A percentile compares a stretch with the other conserved stretches of the same genome.
Conservation (phyloP, 768 basidiomycete species). For the Mycena capillaripes region DNA sequence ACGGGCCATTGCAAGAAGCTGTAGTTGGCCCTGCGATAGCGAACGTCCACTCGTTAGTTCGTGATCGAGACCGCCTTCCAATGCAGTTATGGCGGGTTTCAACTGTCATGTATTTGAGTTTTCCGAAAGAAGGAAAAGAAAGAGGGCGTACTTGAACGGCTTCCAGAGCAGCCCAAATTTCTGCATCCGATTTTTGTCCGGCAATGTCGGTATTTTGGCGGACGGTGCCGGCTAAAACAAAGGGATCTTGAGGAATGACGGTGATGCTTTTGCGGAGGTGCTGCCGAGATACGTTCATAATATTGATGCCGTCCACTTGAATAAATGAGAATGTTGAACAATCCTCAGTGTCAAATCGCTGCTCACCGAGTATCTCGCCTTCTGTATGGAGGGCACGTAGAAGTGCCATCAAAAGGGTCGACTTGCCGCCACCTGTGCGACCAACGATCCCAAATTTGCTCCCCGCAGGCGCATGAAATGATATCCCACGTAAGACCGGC, state of each 20-base stretch:
- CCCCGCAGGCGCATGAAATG: conserved; percentile 23
- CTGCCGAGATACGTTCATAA: conserved; percentile 63
- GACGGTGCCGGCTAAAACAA: conserved; percentile 60
- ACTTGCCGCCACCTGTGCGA: conserved; percentile 35
- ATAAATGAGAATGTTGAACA: neutral
- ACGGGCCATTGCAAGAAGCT: conserved; percentile 66
- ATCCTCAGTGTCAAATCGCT: neutral
- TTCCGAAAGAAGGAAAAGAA: neutral
- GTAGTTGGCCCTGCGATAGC: conserved; percentile 48
- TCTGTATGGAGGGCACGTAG: conserved; percentile 66
- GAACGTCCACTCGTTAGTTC: conserved; percentile 20
- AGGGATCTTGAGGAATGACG: conserved; percentile 53
- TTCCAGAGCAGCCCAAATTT: conserved; percentile 32
- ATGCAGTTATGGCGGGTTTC: conserved; percentile 22
- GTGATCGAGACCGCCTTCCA: conserved; percentile 26
- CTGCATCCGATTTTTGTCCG: conserved; percentile 22
- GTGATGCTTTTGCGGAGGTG: conserved; percentile 50
- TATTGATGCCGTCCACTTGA: conserved; percentile 56
- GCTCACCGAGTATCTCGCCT: conserved; percentile 42
- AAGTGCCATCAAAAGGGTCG: conserved; percentile 57
- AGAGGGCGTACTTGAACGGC: conserved; percentile 13
- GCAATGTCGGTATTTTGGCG: conserved; percentile 56
- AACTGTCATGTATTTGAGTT: conserved; percentile 5
- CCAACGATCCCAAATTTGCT: conserved; percentile 24
- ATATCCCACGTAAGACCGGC: conserved; percentile 24